Evolutionary conservation across 805 yeast species (phyloP), one percentile per base, ranked within the genome.

Genomic region (Wickerhamomyces alni): DNA sequence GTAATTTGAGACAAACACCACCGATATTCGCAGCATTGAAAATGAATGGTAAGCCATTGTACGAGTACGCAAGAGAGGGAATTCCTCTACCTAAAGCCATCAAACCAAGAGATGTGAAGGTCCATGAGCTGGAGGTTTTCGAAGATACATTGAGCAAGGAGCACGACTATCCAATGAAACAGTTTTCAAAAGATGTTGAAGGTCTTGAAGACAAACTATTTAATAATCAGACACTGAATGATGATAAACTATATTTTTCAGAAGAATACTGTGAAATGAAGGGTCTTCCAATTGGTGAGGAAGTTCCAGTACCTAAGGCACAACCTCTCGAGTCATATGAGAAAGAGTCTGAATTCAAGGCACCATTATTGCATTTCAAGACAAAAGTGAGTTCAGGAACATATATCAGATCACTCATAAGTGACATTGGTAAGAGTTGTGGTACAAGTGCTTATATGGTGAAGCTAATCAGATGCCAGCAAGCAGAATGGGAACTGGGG

Each of bases 11-110:
- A 50, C 99, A 93, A 62, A 82, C 94, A 1, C 99, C 99, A 11
- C 99, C 99, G 0, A 82, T 93, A 12, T 93, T 77, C 60, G 86
- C 96, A 15, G 99, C 99, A 0, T 66, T 94, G 42, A 91, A 91
- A 57, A 83, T 94, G 80, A 81, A 87, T 55, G 99, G 99, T 15
- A 87, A 81, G 62, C 94, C 95, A 4, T 65, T 94, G 35, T 88
- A 94, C 57, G 96, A 91, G 52, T 93, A 93, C 58, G 99, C 99
- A 2, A 72, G 99, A 46, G 76, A 83, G 46, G 94, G 94, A 0
- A 66, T 74, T 19, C 91, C 96, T 0, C 69, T 93, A 17, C 99
- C 99, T 0, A 72, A 76, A 36, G 74, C 82, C n/a, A 87, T 94
- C 38, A 79, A 84, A 52, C 74, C 85, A 2, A 72, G 99, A 48